A percentile compares a stretch with the other conserved stretches of the same genome.
Conservation (phyloP, 2,329 filamentous ascomycete genomes). For the Teratosphaeria pseudoeucalypti region DNA sequence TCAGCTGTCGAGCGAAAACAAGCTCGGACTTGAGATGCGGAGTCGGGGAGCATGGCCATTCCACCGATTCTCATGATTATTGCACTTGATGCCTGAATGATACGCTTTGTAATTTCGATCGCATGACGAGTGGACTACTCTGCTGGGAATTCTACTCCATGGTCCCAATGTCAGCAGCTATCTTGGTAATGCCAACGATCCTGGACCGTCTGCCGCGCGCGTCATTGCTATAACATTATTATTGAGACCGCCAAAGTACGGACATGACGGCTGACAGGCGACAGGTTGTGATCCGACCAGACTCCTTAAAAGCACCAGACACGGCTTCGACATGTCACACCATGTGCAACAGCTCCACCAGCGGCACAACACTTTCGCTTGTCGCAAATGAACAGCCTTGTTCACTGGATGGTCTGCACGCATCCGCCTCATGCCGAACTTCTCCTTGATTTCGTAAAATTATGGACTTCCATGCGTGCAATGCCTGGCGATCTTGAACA, state of each 20-base stretch:
- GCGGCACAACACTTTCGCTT: not conserved
- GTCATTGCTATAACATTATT: no score
- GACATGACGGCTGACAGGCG: not conserved
- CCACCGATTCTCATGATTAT: not conserved
- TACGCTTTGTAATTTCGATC: no score
- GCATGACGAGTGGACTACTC: no score
- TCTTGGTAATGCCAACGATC: no score
- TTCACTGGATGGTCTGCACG: not conserved
- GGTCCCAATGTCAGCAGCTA: no score
- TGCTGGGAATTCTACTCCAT: no score
- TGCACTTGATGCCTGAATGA: no score
- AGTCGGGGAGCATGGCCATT: not conserved
- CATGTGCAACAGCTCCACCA: not conserved
- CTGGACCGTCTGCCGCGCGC: no score
- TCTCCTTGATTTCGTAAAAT: not conserved
- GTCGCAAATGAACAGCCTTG: not conserved
- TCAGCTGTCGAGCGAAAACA: not conserved
- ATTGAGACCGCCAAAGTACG: no score
- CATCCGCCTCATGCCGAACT: not conserved
- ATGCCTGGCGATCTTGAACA: not conserved
- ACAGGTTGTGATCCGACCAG: not conserved
- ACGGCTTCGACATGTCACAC: not conserved
- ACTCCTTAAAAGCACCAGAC: not conserved
- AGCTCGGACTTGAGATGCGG: not conserved
- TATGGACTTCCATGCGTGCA: no score